Evolutionary conservation across 495 filamentous ascomycete species (phyloP), one percentile per base, ranked within the genome.

Genomic region (Hyphodiscus hymeniophilus): DNA sequence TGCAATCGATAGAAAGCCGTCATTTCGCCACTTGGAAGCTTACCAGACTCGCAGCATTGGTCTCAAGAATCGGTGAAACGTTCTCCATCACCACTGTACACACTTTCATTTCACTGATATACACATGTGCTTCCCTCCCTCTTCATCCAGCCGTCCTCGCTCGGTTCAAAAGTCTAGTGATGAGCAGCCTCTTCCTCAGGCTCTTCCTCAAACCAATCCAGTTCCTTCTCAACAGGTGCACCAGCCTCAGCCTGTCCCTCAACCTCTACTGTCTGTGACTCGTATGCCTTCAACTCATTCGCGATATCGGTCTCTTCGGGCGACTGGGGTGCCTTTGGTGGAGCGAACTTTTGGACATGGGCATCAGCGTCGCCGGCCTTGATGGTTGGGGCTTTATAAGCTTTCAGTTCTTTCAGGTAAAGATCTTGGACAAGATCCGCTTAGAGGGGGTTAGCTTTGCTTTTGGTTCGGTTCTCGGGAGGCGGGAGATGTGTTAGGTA

Each of bases 381-480:
- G 72, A 89, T 59, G 42, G 82, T 75, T 17, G 83, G 69, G 31
- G 85, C 75, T 75, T 96, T 99, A 82, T 91, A 96, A 67, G 79
- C 75, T 66, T 87, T 89, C 58, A 99, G 81, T 67, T 96, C 91
- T 57, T 79, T 79, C 58, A 99, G 83, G 78, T 97, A 99, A 59
- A 99, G 80, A 55, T 96, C 91, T 71, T 95, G 92, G 56, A 99
- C 84, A 54, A 92, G 75, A 70, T 99, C 92, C 72, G 83, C 94
- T 97, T 52, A 40, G 21, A 39, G 40, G 36, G 35, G 21, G 48
- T 46, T 41, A 40, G 35, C 17, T 49, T 47, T 11, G 8, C 22
- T 56, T 65, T 62, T 20, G 28, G 22, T 32, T 26, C 24, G 45
- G 31, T 1, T 3, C 7, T 36, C 20, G 16, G 12, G 23, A n/a